Evolutionary conservation across 2,329 filamentous ascomycete species (phyloP), one percentile per base, ranked within the genome.

Genomic region (Chaetomiaceae sp.): DNA sequence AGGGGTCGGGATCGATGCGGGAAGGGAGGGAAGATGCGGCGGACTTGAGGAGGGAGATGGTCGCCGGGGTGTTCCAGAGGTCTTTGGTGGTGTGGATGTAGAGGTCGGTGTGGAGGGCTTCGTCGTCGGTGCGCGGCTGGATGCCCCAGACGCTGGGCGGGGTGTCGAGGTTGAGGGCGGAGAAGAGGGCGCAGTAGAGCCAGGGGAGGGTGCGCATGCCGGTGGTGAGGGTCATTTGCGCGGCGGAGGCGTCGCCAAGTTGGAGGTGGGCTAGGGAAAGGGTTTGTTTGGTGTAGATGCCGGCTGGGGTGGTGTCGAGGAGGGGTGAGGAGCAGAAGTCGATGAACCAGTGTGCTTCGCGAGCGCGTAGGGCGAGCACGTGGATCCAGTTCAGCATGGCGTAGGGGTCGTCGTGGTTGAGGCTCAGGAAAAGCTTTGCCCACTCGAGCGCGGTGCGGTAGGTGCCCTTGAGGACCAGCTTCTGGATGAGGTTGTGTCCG

Each of bases 371-470:
- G 2, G 89, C 88, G 43, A 95, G 74, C 53, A 88, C 80, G 61
- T 96, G 91, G 39, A 95, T 79, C 52, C 88, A 76, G 45, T 95
- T 78, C 50, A 83, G 76, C 60, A 95, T 79, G 38, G 81, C 86
- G 59, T 95, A 96, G 0, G 89, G 89, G 61, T 98, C 93, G 4
- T 73, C 69, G 38, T 81, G 81, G 55, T 89, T 80, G 48, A 97
- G 67, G 48, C 83, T 79, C 24, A 94, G 74, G 9, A 96, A 71
- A 6, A 97, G 68, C 67, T 93, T 95, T 6, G 87, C 79, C 90
- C 93, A 98, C 65, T 97, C 93, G 38, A 95, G 81, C 0, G 89
- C 88, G 1, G 93, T 97, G 38, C 89, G 78, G 73, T 88, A 95
- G 1, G 91, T 96, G n/a, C 90, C 89, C 57, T 94, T 91, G 67